Conservation (phyloP, 306 rosid species). For the Inga leiocalycina region DNA sequence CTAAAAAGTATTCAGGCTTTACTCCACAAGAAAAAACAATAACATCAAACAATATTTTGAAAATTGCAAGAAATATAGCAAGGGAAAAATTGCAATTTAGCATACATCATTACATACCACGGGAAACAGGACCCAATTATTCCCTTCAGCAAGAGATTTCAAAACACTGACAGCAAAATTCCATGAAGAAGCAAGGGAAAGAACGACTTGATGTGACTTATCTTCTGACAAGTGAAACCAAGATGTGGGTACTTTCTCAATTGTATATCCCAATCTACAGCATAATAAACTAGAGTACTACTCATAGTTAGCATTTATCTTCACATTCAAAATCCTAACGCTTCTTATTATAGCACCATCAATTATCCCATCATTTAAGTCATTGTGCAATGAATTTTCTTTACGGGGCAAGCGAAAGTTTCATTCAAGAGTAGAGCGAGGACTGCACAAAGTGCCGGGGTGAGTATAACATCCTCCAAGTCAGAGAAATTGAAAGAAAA, state of each 20-base stretch:
- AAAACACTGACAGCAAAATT: conserved; percentile 59
- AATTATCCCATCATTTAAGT: conserved; percentile 21
- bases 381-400: not conserved
- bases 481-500: not conserved
- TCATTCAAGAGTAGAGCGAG: not conserved
- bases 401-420: not conserved
- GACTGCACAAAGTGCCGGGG: not conserved
- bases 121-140: conserved; percentile 59
- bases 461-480: not conserved
- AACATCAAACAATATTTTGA: not conserved
- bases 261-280: conserved; percentile 73
- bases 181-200: conserved; percentile 68
- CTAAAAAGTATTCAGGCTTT: not conserved
- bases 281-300: conserved; percentile 25
- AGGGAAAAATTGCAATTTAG: not conserved
- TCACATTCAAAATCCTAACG: conserved; percentile 24
- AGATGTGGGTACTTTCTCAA: conserved; percentile 75
- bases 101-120: conserved; percentile 50
- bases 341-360: conserved; percentile 32
- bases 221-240: conserved; percentile 81
- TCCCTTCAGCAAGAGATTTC: conserved; percentile 74
- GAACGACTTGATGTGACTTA: conserved; percentile 55
- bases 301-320: conserved; percentile 30
- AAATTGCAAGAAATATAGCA: conserved; percentile 4
- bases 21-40: not conserved